A percentile compares a stretch with the other conserved stretches of the same genome.
Evolutionary conservation across 1,139 yeast genomes (phyloP).

Genomic region (Candida sp.): DNA sequence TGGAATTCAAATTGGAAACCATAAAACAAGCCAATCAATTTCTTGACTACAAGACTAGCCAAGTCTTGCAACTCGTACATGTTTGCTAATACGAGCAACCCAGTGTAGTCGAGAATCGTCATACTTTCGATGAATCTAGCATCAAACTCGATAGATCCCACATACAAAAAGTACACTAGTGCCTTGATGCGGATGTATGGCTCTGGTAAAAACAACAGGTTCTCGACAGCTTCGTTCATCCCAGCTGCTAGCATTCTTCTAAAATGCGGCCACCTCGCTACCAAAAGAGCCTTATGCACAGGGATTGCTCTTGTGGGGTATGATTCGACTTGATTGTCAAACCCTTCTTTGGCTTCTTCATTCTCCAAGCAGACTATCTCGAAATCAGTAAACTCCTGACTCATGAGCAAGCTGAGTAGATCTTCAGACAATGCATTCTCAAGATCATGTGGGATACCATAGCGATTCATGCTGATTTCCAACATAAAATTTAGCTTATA

Average conservation of each 20-base stretch:
- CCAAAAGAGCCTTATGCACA: constrained; percentile 55
- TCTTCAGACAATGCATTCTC: constrained; percentile 27
- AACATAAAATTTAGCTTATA: constrained; percentile 17
- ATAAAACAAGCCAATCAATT: constrained; percentile 30
- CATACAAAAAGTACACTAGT: constrained; percentile 53
- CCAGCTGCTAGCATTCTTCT: constrained; percentile 51
- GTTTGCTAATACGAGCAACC: constrained; percentile 53
- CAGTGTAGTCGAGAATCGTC: constrained; percentile 39
- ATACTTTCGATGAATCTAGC: constrained; percentile 21
- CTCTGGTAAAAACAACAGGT: constrained; percentile 59
- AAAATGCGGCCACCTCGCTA: constrained; percentile 69
- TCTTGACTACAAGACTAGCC: constrained; percentile 39
- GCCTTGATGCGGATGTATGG: constrained; percentile 49
- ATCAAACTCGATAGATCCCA: constrained; percentile 41
- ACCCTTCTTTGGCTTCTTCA: constrained; percentile 10
- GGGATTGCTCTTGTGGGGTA: constrained; percentile 10
- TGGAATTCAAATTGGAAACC: constrained; percentile 18
- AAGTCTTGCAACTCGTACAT: constrained; percentile 54
- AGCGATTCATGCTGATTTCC: constrained; percentile 22
- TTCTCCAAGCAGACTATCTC: constrained; percentile 36
- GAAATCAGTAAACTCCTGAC: constrained; percentile 52
- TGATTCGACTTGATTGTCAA: constrained; percentile 2
- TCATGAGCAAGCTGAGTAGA: constrained; percentile 34
- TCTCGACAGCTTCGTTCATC: constrained; percentile 53
- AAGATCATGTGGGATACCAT: constrained; percentile 21